These are phyloP conservation scores for Austroboletus niveus DNA, from an alignment of 1,284 basidiomycete genomes.

Conservation along the genomic window DNA sequence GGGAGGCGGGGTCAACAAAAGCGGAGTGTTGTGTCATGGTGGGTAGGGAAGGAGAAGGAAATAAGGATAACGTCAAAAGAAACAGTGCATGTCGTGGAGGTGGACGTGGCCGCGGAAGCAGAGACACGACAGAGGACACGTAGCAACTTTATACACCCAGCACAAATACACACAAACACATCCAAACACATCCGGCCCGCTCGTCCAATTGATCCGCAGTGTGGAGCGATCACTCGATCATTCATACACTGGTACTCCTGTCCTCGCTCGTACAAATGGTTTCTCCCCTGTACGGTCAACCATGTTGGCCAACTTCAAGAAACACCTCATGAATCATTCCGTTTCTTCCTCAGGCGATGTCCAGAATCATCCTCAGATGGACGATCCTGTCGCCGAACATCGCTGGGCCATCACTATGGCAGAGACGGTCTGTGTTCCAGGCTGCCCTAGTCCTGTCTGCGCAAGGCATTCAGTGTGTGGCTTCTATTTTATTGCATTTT, in stretches of 20 bases:
- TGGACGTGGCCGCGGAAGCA: constrained; percentile 20
- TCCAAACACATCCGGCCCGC: background rate
- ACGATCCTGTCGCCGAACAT: background rate
- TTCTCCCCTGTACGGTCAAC: background rate
- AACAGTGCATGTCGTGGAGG: constrained; percentile 2
- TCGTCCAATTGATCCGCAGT: background rate
- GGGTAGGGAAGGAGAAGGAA: background rate
- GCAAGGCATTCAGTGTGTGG: constrained; percentile 8
- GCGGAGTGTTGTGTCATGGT: constrained; percentile 10
- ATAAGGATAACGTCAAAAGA: constrained; percentile 27
- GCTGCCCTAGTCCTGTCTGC: constrained; percentile 11
- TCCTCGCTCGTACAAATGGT: background rate
- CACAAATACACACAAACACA: constrained; percentile 21
- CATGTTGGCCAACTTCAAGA: too few relatives aligned
- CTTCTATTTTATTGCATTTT: background rate
- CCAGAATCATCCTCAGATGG: background rate
- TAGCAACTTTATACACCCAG: constrained; percentile 28
- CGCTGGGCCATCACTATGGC: background rate
- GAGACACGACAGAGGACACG: constrained; percentile 30
- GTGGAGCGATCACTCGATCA: constrained; percentile 6
- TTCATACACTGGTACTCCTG: background rate
- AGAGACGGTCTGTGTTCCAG: constrained; percentile 4
- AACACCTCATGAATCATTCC: too few relatives aligned
- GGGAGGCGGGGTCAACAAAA: constrained; percentile 40
- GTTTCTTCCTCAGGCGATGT: too few relatives aligned